phyloP scores from a whole-genome alignment of 2,329 filamentous ascomycete genomes.

The Pestalotiopsis sp. region DNA sequence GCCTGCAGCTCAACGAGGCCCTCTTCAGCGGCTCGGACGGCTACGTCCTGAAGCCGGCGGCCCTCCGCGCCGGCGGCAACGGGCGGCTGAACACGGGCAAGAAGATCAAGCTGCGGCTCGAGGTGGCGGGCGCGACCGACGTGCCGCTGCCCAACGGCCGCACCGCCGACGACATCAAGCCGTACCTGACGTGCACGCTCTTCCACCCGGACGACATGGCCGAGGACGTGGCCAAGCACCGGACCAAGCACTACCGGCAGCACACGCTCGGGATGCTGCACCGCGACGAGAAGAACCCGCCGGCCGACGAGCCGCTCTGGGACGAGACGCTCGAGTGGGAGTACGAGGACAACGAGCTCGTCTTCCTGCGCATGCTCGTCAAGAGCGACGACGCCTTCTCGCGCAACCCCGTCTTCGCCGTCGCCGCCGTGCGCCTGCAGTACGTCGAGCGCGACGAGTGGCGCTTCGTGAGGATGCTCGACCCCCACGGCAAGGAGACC shows the following conservation, averaged over 20 bases:
- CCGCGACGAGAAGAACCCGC: constrained; percentile 60
- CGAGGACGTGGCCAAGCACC: constrained; percentile 57
- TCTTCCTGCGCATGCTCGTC: constrained; percentile 65
- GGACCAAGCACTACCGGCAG: constrained; percentile 63
- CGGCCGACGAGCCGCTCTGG: constrained; percentile 65
- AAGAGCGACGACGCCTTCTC: constrained; percentile 69
- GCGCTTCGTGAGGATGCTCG: constrained; percentile 67
- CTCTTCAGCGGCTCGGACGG: constrained; percentile 67
- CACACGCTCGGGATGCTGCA: constrained; percentile 61
- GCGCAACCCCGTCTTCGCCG: constrained; percentile 63
- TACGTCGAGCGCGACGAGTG: constrained; percentile 58
- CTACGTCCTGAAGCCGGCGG: constrained; percentile 66
- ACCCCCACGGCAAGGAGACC: constrained; percentile 66
- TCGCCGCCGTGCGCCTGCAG: constrained; percentile 60
- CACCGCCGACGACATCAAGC: constrained; percentile 57
- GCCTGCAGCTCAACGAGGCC: constrained; percentile 70
- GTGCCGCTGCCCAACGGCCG: constrained; percentile 56
- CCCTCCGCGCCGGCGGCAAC: constrained; percentile 57
- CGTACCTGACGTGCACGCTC: constrained; percentile 68
- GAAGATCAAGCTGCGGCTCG: constrained; percentile 55
- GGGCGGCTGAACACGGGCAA: constrained; percentile 49
- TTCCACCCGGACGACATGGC: constrained; percentile 58
- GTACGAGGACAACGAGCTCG: constrained; percentile 67
- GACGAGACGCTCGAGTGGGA: constrained; percentile 69
- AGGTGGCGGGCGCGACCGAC: constrained; percentile 64